Evolutionary conservation across 306 rosid species (phyloP).

Genomic region (Canavalia gladiata): DNA sequence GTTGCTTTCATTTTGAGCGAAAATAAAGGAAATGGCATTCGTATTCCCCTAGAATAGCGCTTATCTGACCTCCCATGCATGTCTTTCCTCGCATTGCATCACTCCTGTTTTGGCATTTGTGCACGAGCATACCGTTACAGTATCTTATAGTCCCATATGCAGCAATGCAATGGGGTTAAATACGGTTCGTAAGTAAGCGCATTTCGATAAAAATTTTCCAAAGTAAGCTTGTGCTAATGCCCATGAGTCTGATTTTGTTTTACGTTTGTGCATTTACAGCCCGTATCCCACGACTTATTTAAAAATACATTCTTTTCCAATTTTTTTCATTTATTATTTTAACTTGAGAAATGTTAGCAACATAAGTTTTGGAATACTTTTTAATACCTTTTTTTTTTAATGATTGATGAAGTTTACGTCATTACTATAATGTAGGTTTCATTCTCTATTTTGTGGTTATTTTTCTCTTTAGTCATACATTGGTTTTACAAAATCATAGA

Average conservation of each 20-base stretch:
- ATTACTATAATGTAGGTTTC: background rate
- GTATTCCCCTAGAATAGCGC: constrained; percentile 43
- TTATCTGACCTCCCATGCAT: constrained; percentile 42
- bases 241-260: background rate
- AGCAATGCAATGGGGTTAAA: constrained; percentile 1
- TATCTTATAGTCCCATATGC: constrained; percentile 28
- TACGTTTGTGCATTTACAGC: background rate
- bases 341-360: background rate
- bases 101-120: constrained; percentile 37
- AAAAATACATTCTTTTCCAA: background rate
- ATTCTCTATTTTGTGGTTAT: background rate
- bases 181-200: constrained; percentile 15
- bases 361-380: background rate
- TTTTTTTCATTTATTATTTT: background rate
- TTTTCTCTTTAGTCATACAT: too few species aligned
- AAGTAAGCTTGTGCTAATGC: background rate
- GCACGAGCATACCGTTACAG: constrained; percentile 41
- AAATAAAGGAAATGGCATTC: constrained; percentile 61
- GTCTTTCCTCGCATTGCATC: constrained; percentile 36
- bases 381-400: background rate
- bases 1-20: constrained; percentile 60
- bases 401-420: background rate
- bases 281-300: background rate
- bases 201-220: constrained; percentile 16
- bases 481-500: background rate